Percentiles rank a stretch among this genome's conserved stretches.
Conservation (phyloP, 192 early-diverging fungal genomes). For the Backusella luteola region DNA sequence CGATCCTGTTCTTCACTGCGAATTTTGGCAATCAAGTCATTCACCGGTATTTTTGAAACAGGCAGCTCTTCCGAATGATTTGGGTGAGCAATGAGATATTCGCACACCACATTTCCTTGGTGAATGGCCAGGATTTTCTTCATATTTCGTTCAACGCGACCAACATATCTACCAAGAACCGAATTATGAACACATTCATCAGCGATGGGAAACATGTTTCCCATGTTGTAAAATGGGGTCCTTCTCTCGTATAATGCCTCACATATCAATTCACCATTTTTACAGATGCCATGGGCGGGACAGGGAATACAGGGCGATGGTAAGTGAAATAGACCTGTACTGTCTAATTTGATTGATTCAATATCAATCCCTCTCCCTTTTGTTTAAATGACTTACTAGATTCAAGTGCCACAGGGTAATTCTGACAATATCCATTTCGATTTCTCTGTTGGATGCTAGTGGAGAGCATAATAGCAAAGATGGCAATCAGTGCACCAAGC, state of each 20-base stretch:
- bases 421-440: conserved; percentile 10
- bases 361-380: background rate
- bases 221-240: background rate
- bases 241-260: conserved; percentile 7
- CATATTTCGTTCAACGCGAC: conserved; percentile 1
- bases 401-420: background rate
- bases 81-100: background rate
- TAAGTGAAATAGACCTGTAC: background rate
- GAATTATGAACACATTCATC: conserved; percentile 17
- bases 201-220: conserved; percentile 4
- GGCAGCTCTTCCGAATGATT: background rate
- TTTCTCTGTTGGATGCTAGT: background rate
- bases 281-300: conserved; percentile 9
- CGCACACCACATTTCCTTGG: background rate
- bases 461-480: background rate
- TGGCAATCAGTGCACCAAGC: background rate
- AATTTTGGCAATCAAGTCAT: background rate
- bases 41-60: background rate
- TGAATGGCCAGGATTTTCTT: background rate
- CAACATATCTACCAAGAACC: background rate
- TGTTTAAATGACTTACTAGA: background rate
- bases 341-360: background rate
- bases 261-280: conserved; percentile 7
- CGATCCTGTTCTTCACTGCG: background rate
- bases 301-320: conserved; percentile 10